A percentile compares a stretch with the other conserved stretches of the same genome.
These are phyloP conservation scores for Penicillium atrosanguineum DNA, from an alignment of 495 filamentous ascomycete species.

Conservation along the genomic window DNA sequence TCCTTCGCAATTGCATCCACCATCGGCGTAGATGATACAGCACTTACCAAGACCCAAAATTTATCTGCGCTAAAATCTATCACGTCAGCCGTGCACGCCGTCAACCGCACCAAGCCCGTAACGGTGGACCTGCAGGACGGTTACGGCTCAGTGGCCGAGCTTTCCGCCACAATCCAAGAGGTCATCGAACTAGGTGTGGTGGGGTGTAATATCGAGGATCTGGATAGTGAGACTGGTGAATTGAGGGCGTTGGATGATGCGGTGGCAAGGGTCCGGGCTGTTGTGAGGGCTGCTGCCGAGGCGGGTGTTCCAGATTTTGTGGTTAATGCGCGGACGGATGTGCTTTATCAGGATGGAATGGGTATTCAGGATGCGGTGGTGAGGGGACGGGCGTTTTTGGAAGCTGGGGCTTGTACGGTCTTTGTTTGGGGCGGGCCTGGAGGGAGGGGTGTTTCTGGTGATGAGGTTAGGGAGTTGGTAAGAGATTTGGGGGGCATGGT, in stretches of 20 bases:
- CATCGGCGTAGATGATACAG: slow-evolving; percentile 39
- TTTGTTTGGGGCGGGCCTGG: slow-evolving; percentile 48
- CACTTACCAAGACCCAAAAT: slow-evolving; percentile 48
- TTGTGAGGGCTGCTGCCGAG: slow-evolving; percentile 30
- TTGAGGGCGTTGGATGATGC: slow-evolving; percentile 35
- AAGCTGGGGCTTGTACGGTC: slow-evolving; percentile 44
- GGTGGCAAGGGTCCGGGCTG: slow-evolving; percentile 34
- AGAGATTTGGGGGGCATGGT: slow-evolving; percentile 30
- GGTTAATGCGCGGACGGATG: slow-evolving; percentile 49
- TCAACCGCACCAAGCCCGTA: slow-evolving; percentile 31
- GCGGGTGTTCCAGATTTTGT: slow-evolving; percentile 47
- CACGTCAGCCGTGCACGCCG: slow-evolving; percentile 50
- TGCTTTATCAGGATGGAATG: slow-evolving; percentile 26
- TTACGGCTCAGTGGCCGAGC: slow-evolving; percentile 41
- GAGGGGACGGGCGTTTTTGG: slow-evolving; percentile 43
- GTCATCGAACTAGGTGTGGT: slow-evolving; percentile 46
- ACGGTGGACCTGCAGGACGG: slow-evolving; percentile 55
- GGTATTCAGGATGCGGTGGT: slow-evolving; percentile 40
- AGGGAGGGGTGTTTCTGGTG: slow-evolving; percentile 25
- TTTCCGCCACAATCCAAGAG: slow-evolving; percentile 32
- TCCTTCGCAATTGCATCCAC: slow-evolving; percentile 48
- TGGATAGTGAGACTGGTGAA: slow-evolving; percentile 26
- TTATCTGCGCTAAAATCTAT: slow-evolving; percentile 77
- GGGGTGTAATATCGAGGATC: slow-evolving; percentile 53
- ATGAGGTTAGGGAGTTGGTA: slow-evolving; percentile 38